phyloP scores from a whole-genome alignment of 306 rosid genomes.

The Cicer judaicum region DNA sequence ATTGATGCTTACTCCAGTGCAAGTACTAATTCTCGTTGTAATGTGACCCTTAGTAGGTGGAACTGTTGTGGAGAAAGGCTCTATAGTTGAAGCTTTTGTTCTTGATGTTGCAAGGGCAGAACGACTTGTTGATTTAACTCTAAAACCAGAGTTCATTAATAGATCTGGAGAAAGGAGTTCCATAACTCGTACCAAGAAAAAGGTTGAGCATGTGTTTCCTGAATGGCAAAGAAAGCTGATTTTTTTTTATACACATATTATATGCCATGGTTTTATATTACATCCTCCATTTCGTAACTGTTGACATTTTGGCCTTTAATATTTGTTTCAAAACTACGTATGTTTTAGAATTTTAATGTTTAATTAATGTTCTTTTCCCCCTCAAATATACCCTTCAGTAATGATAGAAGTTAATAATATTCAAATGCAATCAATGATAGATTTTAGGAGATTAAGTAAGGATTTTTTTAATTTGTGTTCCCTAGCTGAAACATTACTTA shows the following conservation, averaged over 20 bases:
- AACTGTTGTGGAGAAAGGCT: slow-evolving; percentile 61
- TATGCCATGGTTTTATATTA: slow-evolving; percentile 12
- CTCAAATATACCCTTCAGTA: neutral
- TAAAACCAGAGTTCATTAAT: slow-evolving; percentile 66
- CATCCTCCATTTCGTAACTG: neutral
- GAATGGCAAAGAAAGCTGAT: neutral
- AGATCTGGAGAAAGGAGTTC: slow-evolving; percentile 56
- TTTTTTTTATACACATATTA: neutral
- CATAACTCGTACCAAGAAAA: slow-evolving; percentile 55
- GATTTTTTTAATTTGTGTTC: neutral
- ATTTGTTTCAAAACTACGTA: neutral
- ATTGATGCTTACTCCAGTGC: slow-evolving; percentile 32
- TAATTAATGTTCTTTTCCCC: neutral
- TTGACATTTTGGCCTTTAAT: neutral
- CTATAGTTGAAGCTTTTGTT: slow-evolving; percentile 71
- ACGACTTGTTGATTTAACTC: slow-evolving; percentile 75
- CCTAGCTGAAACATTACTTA: neutral
- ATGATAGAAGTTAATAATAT: neutral
- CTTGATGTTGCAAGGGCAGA: slow-evolving; percentile 87
- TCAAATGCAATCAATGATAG: neutral
- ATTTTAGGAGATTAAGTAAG: neutral
- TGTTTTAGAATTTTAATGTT: neutral
- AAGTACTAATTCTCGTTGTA: slow-evolving; percentile 25
- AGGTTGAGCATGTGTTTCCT: slow-evolving; percentile 56
- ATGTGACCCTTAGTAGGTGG: slow-evolving; percentile 63